Evolutionary conservation across 768 basidiomycete genomes (phyloP).

Genomic region (Mycena olivaceomarginata): DNA sequence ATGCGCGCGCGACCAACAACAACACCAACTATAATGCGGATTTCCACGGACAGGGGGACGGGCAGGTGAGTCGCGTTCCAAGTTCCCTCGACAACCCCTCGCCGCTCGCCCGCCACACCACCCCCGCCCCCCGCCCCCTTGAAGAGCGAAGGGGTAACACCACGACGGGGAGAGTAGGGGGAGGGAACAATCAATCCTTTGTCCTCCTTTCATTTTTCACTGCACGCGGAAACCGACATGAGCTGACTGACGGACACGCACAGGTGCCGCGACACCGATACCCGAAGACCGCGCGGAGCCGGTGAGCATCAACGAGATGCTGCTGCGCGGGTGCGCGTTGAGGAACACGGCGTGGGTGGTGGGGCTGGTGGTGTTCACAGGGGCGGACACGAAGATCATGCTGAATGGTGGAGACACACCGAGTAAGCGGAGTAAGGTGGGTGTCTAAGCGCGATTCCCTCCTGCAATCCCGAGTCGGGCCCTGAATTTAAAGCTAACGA

Average conservation of each 20-base stretch:
- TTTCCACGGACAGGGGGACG: conserved; percentile 18
- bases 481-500: too few species aligned
- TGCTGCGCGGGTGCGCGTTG: conserved; percentile 93
- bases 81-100: too few species aligned
- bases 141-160: too few species aligned
- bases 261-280: not conserved
- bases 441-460: not conserved
- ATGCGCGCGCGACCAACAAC: conserved; percentile 29
- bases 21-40: conserved; percentile 23
- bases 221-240: not conserved
- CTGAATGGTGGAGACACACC: conserved; percentile 95
- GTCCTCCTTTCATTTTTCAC: too few species aligned
- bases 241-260: not conserved
- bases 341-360: conserved; percentile 96
- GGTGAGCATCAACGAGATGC: conserved; percentile 93
- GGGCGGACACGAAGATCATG: conserved; percentile 95
- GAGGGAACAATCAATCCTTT: too few species aligned
- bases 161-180: too few species aligned
- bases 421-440: conserved; percentile 90
- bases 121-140: too few species aligned
- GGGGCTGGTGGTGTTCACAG: conserved; percentile 95
- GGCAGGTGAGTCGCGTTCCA: not conserved
- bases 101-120: too few species aligned
- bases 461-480: too few species aligned
- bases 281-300: conserved; percentile 63